Base-by-base conservation (phyloP, 2,329 filamentous ascomycete genomes). In the Chalaropsis thielavioides region DNA sequence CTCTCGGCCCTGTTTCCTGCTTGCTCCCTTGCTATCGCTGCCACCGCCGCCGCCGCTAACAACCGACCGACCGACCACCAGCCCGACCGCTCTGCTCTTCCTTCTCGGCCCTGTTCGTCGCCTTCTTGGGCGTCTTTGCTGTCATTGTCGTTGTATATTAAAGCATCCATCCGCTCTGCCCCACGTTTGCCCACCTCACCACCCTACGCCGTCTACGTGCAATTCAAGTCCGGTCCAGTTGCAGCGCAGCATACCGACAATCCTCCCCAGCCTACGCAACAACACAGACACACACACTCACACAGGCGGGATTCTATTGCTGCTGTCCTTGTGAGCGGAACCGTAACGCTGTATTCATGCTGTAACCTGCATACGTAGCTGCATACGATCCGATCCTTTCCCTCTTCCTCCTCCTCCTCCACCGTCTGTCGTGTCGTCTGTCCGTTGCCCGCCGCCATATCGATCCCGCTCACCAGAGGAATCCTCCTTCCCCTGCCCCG, bases 291-390 rank as follows among this genome's bases (percentile, higher is more conserved):
- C 46, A 51, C 46, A 24, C 46, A 51, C n/a, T n/a, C n/a, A 15
- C 46, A 51, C 19, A 51, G 24, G 19, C 46, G 19, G 10, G 19
- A 19, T 51, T 51, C 19, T 8, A 38, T 13, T 51, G 46, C n/a
- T 35, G 51, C 6, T n/a, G 15, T 46, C 15, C 43, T 46, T 46
- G 15, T 4, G n/a, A 46, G 43, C 43, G 10, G 43, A 46, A 46
- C 15, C 43, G 15, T 17, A 46, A 8, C 43, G n/a, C 43, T 58
- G 24, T n/a, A 31, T 35, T 58, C 15, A 58, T 35, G 51, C 51
- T 58, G 51, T 35, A 58, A 58, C 51, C 27, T 58, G 51, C 51
- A 58, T 58, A 58, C 27, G n/a, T 58, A 58, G 51, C 51, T 58
- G 51, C 51, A 58, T 58, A 58, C 51, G 27, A 58, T 6, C 13